Conservation (phyloP, 139 green algal species). For the Chlorella sp. region DNA sequence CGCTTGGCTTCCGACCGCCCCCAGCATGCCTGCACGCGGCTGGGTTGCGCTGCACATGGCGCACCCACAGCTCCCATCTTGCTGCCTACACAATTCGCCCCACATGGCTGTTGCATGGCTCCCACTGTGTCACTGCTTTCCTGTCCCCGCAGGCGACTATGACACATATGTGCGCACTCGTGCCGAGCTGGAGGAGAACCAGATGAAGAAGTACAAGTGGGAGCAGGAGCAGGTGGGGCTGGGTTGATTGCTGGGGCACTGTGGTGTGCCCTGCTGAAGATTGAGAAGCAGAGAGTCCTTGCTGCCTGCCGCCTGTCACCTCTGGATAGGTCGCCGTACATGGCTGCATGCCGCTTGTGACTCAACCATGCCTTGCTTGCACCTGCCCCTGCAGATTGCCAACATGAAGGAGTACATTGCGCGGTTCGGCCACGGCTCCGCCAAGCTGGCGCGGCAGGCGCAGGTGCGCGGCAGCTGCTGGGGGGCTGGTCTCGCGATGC, state of each 20-base stretch:
- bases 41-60: no score
- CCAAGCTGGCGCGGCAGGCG: slow-evolving; percentile 93
- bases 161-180: slow-evolving; percentile 90
- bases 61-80: background rate
- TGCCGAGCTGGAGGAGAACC: slow-evolving; percentile 90
- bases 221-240: slow-evolving; percentile 50
- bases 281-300: no score
- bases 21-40: no score
- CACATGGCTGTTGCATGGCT: background rate
- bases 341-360: no score
- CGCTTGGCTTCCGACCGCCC: no score
- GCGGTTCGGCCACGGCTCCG: slow-evolving; percentile 86
- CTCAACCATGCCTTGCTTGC: no score
- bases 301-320: no score
- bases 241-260: no score
- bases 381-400: slow-evolving; percentile 34
- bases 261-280: no score
- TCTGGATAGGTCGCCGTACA: no score
- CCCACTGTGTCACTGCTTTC: background rate
- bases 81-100: background rate
- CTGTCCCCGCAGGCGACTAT: slow-evolving; percentile 74
- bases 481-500: background rate
- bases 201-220: slow-evolving; percentile 96
- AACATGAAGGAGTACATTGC: slow-evolving; percentile 94
- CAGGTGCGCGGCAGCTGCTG: slow-evolving; percentile 32